phyloP scores from a whole-genome alignment of 2,329 filamentous ascomycete genomes.

The Myriosclerotinia curreyana region DNA sequence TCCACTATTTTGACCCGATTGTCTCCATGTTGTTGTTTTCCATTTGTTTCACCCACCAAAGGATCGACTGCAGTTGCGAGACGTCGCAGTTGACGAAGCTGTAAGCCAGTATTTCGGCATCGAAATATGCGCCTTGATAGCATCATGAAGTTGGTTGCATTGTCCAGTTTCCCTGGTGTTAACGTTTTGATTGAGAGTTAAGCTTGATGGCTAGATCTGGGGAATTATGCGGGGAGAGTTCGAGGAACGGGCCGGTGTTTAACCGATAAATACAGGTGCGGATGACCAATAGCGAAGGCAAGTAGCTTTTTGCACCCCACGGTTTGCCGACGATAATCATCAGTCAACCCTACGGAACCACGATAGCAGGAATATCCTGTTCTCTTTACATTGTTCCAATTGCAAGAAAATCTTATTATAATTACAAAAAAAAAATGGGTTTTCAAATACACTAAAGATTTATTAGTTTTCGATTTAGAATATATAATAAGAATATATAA shows the following conservation, averaged over 20 bases:
- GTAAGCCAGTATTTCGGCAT: neutral
- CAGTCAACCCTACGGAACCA: no score
- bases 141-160: constrained; percentile 19
- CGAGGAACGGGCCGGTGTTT: neutral
- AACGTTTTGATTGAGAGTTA: neutral
- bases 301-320: neutral
- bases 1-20: constrained; percentile 65
- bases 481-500: no score
- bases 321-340: constrained; percentile 1
- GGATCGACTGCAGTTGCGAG: constrained; percentile 31
- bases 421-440: no score
- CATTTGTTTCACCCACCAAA: constrained; percentile 14
- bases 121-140: constrained; percentile 16
- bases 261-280: neutral
- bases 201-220: constrained; percentile 13
- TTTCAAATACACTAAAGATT: no score
- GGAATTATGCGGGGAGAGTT: constrained; percentile 16
- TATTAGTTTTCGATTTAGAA: no score
- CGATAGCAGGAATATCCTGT: no score
- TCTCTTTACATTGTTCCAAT: no score
- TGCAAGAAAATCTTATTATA: no score
- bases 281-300: neutral
- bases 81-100: constrained; percentile 27
- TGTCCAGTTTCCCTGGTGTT: neutral
- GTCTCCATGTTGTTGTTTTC: constrained; percentile 29